Conservation (phyloP, 73 alveolate genomes). For the Paramecium bursaria region DNA sequence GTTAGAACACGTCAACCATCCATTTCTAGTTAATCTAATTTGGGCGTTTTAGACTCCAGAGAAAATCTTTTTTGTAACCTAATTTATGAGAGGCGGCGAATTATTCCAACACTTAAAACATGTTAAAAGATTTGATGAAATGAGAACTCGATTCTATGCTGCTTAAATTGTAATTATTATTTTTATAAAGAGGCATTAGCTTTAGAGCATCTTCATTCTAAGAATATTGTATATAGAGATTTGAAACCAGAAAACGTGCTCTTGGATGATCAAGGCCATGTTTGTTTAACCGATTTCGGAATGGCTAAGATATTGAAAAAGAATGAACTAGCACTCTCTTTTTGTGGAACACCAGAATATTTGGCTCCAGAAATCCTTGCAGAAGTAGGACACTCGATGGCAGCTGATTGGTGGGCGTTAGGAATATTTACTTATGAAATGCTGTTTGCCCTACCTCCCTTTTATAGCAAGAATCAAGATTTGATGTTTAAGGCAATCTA, state of each 20-base stretch:
- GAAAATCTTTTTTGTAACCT: conserved; percentile 90
- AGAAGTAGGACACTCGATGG: conserved; percentile 78
- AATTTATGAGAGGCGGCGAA: conserved; percentile 90
- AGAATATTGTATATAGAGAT: conserved; percentile 84
- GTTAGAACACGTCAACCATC: conserved; percentile 86
- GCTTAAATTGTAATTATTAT: conserved; percentile 72
- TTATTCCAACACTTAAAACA: conserved; percentile 80
- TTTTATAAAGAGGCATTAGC: conserved; percentile 64
- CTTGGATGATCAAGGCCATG: conserved; percentile 86
- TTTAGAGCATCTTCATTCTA: conserved; percentile 80
- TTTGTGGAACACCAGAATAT: conserved; percentile 88
- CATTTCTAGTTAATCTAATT: conserved; percentile 82
- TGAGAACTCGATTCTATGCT: conserved; percentile 81
- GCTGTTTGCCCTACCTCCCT: conserved; percentile 83
- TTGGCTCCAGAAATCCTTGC: conserved; percentile 85
- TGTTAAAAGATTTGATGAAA: conserved; percentile 77
- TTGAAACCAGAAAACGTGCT: conserved; percentile 87
- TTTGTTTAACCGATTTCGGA: conserved; percentile 87
- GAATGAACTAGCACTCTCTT: conserved; percentile 78
- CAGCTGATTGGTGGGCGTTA: conserved; percentile 85
- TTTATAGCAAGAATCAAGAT: conserved; percentile 74
- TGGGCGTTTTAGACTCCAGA: conserved; percentile 84
- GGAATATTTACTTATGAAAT: conserved; percentile 81
- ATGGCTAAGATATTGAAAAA: conserved; percentile 78
- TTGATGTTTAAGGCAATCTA: conserved; percentile 74